Conservation (phyloP, 192 early-diverging fungal species). For the Rhizophagus sp. region DNA sequence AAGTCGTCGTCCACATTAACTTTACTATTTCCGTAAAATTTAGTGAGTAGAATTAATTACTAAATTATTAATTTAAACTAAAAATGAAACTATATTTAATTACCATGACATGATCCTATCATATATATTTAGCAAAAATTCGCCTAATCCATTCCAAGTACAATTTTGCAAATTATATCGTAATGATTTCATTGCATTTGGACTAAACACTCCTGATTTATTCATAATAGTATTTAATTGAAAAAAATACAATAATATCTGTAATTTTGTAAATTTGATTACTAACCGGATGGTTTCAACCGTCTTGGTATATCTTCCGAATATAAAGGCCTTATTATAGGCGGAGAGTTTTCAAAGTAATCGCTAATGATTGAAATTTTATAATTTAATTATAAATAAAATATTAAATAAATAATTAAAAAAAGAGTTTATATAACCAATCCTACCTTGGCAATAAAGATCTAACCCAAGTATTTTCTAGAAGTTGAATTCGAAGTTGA, state of each 20-base stretch:
- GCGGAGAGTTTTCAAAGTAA: constrained; percentile 19
- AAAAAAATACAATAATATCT: neutral
- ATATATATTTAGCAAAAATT: constrained; percentile 4
- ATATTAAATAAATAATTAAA: neutral
- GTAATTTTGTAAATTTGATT: neutral
- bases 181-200: neutral
- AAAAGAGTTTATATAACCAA: neutral
- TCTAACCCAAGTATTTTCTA: constrained; percentile 20
- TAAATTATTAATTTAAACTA: neutral
- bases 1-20: neutral
- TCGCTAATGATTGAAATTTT: neutral
- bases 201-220: neutral
- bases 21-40: neutral
- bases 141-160: constrained; percentile 19
- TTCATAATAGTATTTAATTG: neutral
- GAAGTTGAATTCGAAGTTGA: constrained; percentile 21
- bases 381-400: neutral
- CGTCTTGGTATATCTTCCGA: constrained; percentile 6
- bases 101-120: neutral
- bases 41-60: constrained; percentile 4
- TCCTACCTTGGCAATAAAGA: neutral
- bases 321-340: neutral
- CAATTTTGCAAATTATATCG: neutral
- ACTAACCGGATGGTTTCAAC: constrained; percentile 11
- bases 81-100: neutral